A percentile compares a stretch with the other conserved stretches of the same genome.
Conservation (phyloP, 345 rosid genomes). For the Nasturtium officinale region DNA sequence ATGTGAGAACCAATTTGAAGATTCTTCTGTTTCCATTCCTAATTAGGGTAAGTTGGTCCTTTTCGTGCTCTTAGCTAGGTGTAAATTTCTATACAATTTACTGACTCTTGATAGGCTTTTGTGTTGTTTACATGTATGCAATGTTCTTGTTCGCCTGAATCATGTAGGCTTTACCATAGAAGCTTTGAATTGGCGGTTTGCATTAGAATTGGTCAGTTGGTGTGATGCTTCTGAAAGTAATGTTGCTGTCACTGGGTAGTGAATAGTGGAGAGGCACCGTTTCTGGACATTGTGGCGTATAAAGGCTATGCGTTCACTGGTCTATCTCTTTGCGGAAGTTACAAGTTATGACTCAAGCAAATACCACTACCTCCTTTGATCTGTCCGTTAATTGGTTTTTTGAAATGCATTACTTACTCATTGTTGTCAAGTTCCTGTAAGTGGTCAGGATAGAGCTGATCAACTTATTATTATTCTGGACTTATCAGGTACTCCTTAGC, state of each 20-base stretch:
- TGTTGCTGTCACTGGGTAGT: not conserved
- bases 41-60: conserved; percentile 58
- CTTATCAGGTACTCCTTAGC: not conserved
- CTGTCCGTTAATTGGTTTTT: not conserved
- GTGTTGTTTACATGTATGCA: not conserved
- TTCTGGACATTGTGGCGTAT: no score
- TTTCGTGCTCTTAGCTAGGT: not conserved
- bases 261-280: no score
- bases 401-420: not conserved
- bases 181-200: not conserved
- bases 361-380: not conserved
- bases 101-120: not conserved
- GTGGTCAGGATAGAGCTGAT: not conserved
- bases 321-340: no score
- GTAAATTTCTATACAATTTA: not conserved
- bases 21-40: conserved; percentile 70
- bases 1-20: conserved; percentile 84
- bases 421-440: not conserved
- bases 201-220: not conserved
- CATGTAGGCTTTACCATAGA: not conserved
- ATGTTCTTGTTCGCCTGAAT: not conserved
- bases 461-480: not conserved
- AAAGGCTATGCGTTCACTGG: no score
- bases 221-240: not conserved
- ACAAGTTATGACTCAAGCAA: no score